Evolutionary conservation across 169 alveolate genomes (phyloP).

Genomic region (Toxoplasma gondii): DNA sequence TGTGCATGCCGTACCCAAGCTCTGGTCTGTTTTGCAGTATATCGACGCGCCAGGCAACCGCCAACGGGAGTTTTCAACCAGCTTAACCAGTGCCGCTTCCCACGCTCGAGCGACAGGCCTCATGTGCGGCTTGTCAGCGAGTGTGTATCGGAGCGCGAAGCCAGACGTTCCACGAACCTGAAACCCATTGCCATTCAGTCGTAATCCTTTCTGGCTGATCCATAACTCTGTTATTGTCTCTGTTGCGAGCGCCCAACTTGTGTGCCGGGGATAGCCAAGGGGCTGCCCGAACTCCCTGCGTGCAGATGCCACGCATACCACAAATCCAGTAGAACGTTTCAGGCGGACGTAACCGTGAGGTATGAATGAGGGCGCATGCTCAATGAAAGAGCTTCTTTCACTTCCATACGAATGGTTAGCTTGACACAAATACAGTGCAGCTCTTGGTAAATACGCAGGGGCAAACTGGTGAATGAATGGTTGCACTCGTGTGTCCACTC

Average conservation of each 20-base stretch:
- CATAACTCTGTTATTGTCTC: conserved; percentile 58
- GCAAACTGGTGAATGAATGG: no score
- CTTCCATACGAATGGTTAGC: background rate
- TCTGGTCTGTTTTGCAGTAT: conserved; percentile 60
- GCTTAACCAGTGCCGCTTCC: conserved; percentile 49
- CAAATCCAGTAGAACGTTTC: background rate
- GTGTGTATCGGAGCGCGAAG: conserved; percentile 49
- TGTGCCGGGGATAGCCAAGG: conserved; percentile 63
- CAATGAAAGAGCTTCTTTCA: background rate
- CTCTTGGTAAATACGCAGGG: no score
- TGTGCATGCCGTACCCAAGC: conserved; percentile 40
- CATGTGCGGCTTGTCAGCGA: conserved; percentile 57
- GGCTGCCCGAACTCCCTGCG: conserved; percentile 61
- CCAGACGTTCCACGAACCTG: conserved; percentile 63
- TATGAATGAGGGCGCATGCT: background rate
- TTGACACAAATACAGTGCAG: no score
- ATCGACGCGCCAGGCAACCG: conserved; percentile 62
- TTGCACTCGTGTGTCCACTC: no score
- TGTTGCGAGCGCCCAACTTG: conserved; percentile 58
- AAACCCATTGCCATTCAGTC: conserved; percentile 52
- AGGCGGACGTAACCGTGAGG: background rate
- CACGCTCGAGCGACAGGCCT: conserved; percentile 60
- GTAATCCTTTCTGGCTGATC: conserved; percentile 52
- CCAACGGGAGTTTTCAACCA: conserved; percentile 22
- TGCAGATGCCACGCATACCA: background rate